Evolutionary conservation across 768 basidiomycete species (phyloP).

Genomic region (Tricholoma sp.): DNA sequence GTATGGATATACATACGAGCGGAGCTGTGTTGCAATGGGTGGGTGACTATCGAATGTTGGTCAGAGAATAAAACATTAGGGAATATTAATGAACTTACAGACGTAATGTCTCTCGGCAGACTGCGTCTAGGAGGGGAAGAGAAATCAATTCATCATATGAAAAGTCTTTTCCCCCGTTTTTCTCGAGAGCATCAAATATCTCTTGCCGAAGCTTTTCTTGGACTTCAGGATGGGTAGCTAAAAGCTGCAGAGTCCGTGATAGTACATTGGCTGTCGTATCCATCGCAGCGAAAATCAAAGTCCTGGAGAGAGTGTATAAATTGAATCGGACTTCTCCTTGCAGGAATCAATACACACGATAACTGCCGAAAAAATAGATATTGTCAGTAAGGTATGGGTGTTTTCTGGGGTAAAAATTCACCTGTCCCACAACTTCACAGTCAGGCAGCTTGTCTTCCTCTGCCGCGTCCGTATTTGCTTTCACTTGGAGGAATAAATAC

Average conservation of each 20-base stretch:
- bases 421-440: conserved; percentile 30
- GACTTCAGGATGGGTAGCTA: conserved; percentile 24
- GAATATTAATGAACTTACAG: conserved; percentile 19
- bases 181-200: conserved; percentile 18
- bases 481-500: conserved; percentile 17
- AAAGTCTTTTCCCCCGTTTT: conserved; percentile 19
- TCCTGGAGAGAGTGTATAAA: conserved; percentile 8
- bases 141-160: conserved; percentile 31
- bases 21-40: conserved; percentile 9
- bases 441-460: conserved; percentile 27
- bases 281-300: conserved; percentile 30
- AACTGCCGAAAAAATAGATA: neutral
- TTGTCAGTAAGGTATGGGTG: neutral
- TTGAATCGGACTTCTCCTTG: neutral
- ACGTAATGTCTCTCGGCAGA: conserved; percentile 35
- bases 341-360: conserved; percentile 4
- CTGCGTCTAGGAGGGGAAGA: conserved; percentile 32
- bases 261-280: conserved; percentile 42
- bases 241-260: conserved; percentile 28
- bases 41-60: conserved; percentile 7
- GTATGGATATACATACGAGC: conserved; percentile 8
- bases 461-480: conserved; percentile 25
- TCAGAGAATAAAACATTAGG: neutral
- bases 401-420: conserved; percentile 7
- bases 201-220: conserved; percentile 34